phyloP scores from a whole-genome alignment of 2,329 filamentous ascomycete genomes.

The Monosporascus cannonballus region DNA sequence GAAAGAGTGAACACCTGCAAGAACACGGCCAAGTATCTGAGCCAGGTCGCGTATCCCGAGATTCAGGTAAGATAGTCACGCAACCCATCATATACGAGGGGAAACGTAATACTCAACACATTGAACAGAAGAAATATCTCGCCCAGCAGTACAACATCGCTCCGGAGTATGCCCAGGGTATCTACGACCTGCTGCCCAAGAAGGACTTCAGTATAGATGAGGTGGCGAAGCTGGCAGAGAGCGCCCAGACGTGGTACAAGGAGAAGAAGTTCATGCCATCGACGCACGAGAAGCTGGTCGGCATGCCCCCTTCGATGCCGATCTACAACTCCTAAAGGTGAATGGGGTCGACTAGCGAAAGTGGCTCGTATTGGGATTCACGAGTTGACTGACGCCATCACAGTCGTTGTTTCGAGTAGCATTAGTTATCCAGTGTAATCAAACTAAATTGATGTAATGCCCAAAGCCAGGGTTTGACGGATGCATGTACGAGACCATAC shows the following conservation, averaged over 20 bases:
- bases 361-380: too few species aligned
- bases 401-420: too few species aligned
- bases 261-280: conserved; percentile 37
- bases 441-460: too few species aligned
- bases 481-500: too few species aligned
- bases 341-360: too few species aligned
- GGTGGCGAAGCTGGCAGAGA: conserved; percentile 37
- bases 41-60: conserved; percentile 33
- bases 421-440: too few species aligned
- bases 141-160: conserved; percentile 45
- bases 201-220: conserved; percentile 38
- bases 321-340: conserved; percentile 19
- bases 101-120: not conserved
- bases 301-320: conserved; percentile 26
- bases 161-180: conserved; percentile 37
- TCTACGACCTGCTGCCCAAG: conserved; percentile 38
- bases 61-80: conserved; percentile 30
- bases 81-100: not conserved
- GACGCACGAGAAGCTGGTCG: conserved; percentile 31
- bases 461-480: too few species aligned
- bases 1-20: conserved; percentile 37
- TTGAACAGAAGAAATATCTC: conserved; percentile 37
- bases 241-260: conserved; percentile 39
- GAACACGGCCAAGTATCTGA: conserved; percentile 42
- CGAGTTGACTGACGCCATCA: too few species aligned